Evolutionary conservation across 441 rosid genomes (phyloP).

Genomic region (Bruguiera hainesii): DNA sequence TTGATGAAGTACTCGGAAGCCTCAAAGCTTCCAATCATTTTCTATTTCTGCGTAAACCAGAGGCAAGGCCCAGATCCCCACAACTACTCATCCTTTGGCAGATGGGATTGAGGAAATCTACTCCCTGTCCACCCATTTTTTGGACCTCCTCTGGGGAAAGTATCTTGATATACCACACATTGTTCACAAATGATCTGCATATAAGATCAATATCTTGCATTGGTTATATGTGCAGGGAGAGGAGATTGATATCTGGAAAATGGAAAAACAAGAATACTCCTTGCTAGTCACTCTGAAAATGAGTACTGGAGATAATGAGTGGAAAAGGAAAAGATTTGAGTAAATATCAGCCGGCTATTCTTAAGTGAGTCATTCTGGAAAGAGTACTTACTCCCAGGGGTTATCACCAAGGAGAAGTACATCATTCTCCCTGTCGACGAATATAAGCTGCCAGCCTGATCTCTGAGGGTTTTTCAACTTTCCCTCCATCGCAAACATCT

Average conservation of each 20-base stretch:
- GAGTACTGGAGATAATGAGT: too few relatives aligned
- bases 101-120: conserved; percentile 22
- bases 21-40: conserved; percentile 1
- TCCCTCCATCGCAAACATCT: conserved; percentile 98
- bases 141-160: conserved; percentile 34
- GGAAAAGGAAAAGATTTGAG: too few relatives aligned
- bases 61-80: conserved; percentile 2
- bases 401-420: conserved; percentile 99
- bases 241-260: too few relatives aligned
- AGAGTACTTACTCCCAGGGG: conserved; percentile 91
- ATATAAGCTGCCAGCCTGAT: conserved; percentile 99
- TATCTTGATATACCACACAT: conserved; percentile 38
- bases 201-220: too few relatives aligned
- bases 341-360: too few relatives aligned
- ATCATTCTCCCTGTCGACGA: conserved; percentile 99
- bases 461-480: conserved; percentile 93
- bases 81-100: conserved; percentile 14
- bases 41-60: neutral
- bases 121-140: conserved; percentile 31
- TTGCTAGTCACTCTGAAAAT: too few relatives aligned
- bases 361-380: too few relatives aligned
- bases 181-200: conserved; percentile 34
- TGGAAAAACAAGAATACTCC: too few relatives aligned
- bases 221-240: too few relatives aligned
- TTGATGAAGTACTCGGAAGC: conserved; percentile 14